Evolutionary conservation across 2,329 filamentous ascomycete species (phyloP), one percentile per base, ranked within the genome.

Genomic region (Sporothrix variecibatus): DNA sequence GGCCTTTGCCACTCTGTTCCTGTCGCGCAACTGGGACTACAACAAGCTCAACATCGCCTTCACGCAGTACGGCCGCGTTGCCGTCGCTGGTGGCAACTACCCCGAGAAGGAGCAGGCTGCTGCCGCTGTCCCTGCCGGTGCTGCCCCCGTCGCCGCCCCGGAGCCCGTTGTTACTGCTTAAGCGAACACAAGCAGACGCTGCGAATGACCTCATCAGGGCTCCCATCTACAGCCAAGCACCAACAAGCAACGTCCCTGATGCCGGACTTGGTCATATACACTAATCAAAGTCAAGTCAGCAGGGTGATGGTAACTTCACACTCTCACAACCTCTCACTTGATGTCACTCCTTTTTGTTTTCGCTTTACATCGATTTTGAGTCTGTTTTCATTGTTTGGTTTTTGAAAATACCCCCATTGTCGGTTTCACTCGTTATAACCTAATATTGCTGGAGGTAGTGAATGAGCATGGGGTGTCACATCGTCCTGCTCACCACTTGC

Each of bases 21-120:
- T 87, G 6, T 81, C 86, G 11, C 81, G 83, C 75, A 62, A 69
- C 73, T 88, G 88, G 86, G 87, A 89, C 79, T 88, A 87, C 75
- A 81, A 81, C 75, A 79, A 80, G 49, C 80, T 89, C 74, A 87
- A 87, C 80, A 78, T 89, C 51, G 82, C 84, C 74, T 89, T 89
- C 76, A 89, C 86, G 28, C 86, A 88, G 79, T 87, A 87, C 77
- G 87, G 87, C 70, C 85, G 86, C n/a, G 85, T 88, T 26, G 77
- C 79, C 20, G 78, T 82, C 23, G 77, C 77, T 7, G 77, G 78
- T 12, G 83, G 83, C n/a, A 79, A 80, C 62, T 86, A 82, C 80
- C 85, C 85, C 64, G 86, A 87, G 80, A 87, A 87, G 82, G 75
- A 77, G 56, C 34, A 34, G 34, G 34, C 34, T 34, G 34, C 34